Evolutionary conservation across 371 early-diverging fungal species (phyloP), one percentile per base, ranked within the genome.

Genomic region (Mucor racemosus): DNA sequence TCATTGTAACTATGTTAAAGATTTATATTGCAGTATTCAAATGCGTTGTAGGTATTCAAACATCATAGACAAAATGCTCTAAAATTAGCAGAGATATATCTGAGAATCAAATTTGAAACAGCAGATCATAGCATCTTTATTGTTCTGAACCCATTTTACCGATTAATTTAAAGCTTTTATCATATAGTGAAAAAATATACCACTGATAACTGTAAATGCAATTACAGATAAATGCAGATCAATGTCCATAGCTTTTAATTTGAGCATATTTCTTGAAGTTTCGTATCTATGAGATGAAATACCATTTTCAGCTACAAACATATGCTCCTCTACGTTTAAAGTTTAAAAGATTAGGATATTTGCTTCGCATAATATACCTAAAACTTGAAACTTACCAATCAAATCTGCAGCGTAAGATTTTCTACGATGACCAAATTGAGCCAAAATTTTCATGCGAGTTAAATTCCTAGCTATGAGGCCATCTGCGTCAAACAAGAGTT

Each of bases 381-480:
- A 17, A 8, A 6, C n/a, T 19, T 36, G 14, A 35, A 35, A 15
- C 33, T 33, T 64, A 64, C 64, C 64, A 17, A 65, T 19, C 33
- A 68, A 21, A 41, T 63, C 68, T 2, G 68, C 68, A n/a, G 68
- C 63, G 46, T 31, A 31, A 7, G 31, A n/a, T 33, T 68, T 68
- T 62, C 42, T 38, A 11, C 58, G 62, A 0, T 62, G 46, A 6
- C 62, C 62, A 35, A 67, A 57, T 40, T 67, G 62, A 14, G 68
- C 63, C 35, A 68, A 42, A 14, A 50, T 40, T 39, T 40, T 36
- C 68, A 68, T 68, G 15, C 68, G 63, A 4, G 42, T 21, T 0
- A 68, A 7, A 62, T 68, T 68, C 34, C 58, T 44, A 31, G 40
- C 41, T 33, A 68, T 50, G 15, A 21, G 6, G 2, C 63, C 58